Base-by-base conservation (phyloP, 441 rosid species). In the Gossypium schwendimanii region DNA sequence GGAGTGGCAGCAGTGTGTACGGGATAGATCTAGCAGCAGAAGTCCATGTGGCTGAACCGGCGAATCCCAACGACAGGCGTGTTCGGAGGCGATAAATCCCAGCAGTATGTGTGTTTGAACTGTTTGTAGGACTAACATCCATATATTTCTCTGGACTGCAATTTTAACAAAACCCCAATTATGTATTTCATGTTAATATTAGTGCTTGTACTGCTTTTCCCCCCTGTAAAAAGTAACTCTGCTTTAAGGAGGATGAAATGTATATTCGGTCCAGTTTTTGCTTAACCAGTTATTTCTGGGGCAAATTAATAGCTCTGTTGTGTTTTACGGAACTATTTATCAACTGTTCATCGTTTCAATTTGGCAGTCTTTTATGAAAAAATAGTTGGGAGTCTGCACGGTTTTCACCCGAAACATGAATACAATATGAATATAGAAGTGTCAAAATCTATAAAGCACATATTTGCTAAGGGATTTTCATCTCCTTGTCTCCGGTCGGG, bases 1-100 rank as follows among this genome's bases (percentile, higher is more conserved):
- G 97, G 80, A 89, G 92, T 64, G 81, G 82, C 52, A 87, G 97
- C 91, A 92, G 94, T 71, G 82, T 86, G 20, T 82, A 87, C 17
- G 97, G 87, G 33, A 80, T 84, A 61, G 96, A 91, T 84, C 73
- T 78, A 15, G 81, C 80, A 10, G 73, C 79, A 1, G 90, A 84
- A 73, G 87, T 78, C 57, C 76, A 57, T 0, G 76, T 77, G 12
- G 87, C 83, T 55, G 94, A 89, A 83, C 83, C 88, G 2, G 82
- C 28, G 33, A 86, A 83, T 78, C 84, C 85, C 61, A 84, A 85
- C 65, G 83, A 81, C 73, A 92, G 97, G 89, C 89, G 86, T 14
- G 68, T 88, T 64, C 78, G 89, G 74, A 80, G 97, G 85, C 89
- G 88, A 9, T 63, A 44, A 86, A 81, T 76, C 83, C 84, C 57